Evolutionary conservation across 345 rosid genomes (phyloP).

Genomic region (Euclidium syriacum): DNA sequence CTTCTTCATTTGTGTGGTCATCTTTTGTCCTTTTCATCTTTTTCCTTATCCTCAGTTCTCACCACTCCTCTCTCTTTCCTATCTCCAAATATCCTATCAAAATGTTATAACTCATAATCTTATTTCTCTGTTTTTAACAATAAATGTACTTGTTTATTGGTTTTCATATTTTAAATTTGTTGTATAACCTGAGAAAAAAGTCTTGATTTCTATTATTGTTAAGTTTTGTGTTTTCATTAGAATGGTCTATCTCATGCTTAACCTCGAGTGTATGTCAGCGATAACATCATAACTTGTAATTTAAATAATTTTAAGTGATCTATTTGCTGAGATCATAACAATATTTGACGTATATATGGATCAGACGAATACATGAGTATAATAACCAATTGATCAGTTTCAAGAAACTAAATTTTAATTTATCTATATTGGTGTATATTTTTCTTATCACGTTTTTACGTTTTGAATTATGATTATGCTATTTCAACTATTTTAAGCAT

Average conservation of each 20-base stretch:
- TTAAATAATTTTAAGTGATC: not conserved
- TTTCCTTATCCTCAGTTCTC: conserved; percentile 27
- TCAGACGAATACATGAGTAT: not conserved
- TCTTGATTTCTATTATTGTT: not conserved
- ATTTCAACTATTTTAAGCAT: too few species aligned
- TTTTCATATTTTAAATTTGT: too few species aligned
- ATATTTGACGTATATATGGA: not conserved
- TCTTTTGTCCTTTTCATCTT: conserved; percentile 10
- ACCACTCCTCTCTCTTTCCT: conserved; percentile 17
- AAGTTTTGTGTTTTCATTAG: not conserved
- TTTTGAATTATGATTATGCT: too few species aligned
- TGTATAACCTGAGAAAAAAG: not conserved
- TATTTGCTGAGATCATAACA: not conserved
- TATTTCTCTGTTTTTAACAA: too few species aligned
- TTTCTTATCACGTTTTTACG: too few species aligned
- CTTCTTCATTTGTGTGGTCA: conserved; percentile 22
- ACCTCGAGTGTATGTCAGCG: not conserved
- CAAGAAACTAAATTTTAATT: too few species aligned
- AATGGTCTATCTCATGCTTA: not conserved
- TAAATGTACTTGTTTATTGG: too few species aligned
- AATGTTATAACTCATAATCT: too few species aligned
- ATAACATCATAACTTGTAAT: not conserved
- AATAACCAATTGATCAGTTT: not conserved
- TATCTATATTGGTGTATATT: too few species aligned
- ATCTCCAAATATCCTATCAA: conserved; percentile 6